Percentiles rank a stretch among this genome's conserved stretches.
Conservation (phyloP, 305 asterid species). For the Fraxinus platypoda region DNA sequence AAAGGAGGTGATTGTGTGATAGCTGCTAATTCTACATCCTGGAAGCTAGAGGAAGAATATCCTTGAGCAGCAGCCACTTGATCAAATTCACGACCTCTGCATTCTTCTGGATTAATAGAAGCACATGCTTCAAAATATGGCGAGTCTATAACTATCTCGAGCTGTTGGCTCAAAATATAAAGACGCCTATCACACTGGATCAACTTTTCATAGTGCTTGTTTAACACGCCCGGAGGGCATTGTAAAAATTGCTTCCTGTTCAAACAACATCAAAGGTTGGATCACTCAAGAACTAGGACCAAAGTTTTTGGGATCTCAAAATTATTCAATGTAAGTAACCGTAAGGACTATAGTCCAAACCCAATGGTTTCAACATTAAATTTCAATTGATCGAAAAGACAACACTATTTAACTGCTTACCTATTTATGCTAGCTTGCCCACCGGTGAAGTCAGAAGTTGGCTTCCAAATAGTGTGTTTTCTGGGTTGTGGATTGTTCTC, state of each 20-base stretch:
- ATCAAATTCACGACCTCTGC: conserved; percentile 29
- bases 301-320: not conserved
- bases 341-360: not conserved
- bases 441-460: conserved; percentile 68
- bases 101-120: conserved; percentile 40
- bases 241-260: conserved; percentile 61
- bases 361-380: not conserved
- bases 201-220: conserved; percentile 80
- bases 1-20: conserved; percentile 40
- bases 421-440: conserved; percentile 71
- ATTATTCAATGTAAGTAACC: not conserved
- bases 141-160: conserved; percentile 43
- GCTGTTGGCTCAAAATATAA: conserved; percentile 56
- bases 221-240: conserved; percentile 68
- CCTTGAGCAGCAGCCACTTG: conserved; percentile 31
- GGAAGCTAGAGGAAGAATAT: conserved; percentile 41
- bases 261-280: conserved; percentile 28
- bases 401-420: conserved; percentile 37
- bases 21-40: conserved; percentile 43
- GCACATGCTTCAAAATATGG: conserved; percentile 57
- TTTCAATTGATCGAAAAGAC: not conserved
- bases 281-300: conserved; percentile 2
- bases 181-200: conserved; percentile 74
- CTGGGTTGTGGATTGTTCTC: conserved; percentile 93
- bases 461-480: conserved; percentile 85